Percentiles rank a stretch among this genome's conserved stretches.
Evolutionary conservation across 805 yeast genomes (phyloP).

Genomic region (Schizosaccharomyces osmophilus): DNA sequence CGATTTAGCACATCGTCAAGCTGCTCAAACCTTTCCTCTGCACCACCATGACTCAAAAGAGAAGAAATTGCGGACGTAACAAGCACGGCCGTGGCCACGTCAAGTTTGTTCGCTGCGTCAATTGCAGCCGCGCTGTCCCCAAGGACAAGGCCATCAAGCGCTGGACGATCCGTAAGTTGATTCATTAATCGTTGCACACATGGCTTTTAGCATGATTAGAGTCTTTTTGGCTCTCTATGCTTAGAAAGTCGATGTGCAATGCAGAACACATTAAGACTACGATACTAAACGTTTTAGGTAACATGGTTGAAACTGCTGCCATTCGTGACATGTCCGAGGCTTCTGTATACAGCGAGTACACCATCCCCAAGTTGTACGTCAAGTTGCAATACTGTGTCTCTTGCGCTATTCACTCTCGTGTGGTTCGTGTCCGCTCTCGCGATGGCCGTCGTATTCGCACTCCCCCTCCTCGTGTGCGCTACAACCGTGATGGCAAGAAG

Average conservation of each 20-base stretch:
- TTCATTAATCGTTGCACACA: neutral
- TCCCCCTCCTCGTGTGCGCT: constrained; percentile 98
- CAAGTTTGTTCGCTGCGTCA: constrained; percentile 97
- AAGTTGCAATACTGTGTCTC: constrained; percentile 99
- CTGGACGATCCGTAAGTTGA: constrained; percentile 32
- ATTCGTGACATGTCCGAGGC: constrained; percentile 95
- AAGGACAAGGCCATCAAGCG: constrained; percentile 99
- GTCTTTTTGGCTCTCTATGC: neutral
- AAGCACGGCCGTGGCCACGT: constrained; percentile 99
- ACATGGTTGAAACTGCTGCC: constrained; percentile 97
- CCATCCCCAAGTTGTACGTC: constrained; percentile 97
- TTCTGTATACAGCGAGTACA: constrained; percentile 96
- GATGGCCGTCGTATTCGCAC: constrained; percentile 95
- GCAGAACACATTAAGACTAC: too few relatives aligned
- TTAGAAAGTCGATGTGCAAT: too few relatives aligned
- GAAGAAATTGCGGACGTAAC: constrained; percentile 99
- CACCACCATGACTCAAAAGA: constrained; percentile 92
- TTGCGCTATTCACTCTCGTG: constrained; percentile 99
- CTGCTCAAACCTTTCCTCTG: neutral
- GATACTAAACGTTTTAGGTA: constrained; percentile 36
- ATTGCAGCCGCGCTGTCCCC: constrained; percentile 99
- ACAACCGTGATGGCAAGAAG: constrained; percentile 74
- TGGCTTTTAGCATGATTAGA: neutral
- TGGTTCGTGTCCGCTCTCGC: constrained; percentile 99
- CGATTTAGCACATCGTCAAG: neutral